phyloP scores from a whole-genome alignment of 2,329 filamentous ascomycete genomes.

The Stagonosporopsis tanaceti region DNA sequence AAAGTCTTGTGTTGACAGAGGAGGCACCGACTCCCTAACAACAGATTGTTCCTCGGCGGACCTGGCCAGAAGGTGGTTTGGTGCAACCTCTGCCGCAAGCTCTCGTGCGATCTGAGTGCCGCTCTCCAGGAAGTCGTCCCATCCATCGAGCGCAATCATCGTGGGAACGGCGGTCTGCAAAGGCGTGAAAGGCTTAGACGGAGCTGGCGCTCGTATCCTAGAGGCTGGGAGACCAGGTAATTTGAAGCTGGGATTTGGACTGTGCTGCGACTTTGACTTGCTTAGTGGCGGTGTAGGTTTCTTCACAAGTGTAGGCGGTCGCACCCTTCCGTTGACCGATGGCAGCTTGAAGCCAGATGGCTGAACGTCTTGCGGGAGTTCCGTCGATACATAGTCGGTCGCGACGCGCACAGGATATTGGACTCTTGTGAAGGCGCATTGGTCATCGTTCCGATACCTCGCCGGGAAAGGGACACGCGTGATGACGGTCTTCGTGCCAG shows the following conservation, averaged over 20 bases:
- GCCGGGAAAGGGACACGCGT: constrained; percentile 39
- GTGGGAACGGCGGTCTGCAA: not conserved
- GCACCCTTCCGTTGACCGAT: constrained; percentile 21
- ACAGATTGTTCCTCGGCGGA: not conserved
- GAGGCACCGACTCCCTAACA: constrained; percentile 22
- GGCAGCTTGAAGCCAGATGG: constrained; percentile 35
- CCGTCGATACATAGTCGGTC: constrained; percentile 21
- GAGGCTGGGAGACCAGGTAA: constrained; percentile 38
- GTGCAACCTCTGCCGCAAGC: constrained; percentile 34
- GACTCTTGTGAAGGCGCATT: constrained; percentile 35
- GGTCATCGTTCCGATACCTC: constrained; percentile 40
- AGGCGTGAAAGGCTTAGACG: not conserved
- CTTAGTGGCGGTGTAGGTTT: constrained; percentile 8
- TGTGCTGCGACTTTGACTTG: constrained; percentile 12
- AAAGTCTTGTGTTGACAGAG: constrained; percentile 52
- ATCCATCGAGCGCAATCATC: constrained; percentile 29
- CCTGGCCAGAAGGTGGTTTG: not conserved
- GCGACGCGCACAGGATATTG: constrained; percentile 47
- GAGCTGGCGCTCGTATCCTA: constrained; percentile 9
- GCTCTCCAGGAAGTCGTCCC: constrained; percentile 55
- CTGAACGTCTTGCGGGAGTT: constrained; percentile 10
- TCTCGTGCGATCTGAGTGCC: constrained; percentile 57
- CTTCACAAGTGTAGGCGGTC: constrained; percentile 14
- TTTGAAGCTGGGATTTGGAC: constrained; percentile 34
- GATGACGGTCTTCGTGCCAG: constrained; percentile 43